Base-by-base conservation (phyloP, 2,329 filamentous ascomycete species). In the Rhynchosporium agropyri region DNA sequence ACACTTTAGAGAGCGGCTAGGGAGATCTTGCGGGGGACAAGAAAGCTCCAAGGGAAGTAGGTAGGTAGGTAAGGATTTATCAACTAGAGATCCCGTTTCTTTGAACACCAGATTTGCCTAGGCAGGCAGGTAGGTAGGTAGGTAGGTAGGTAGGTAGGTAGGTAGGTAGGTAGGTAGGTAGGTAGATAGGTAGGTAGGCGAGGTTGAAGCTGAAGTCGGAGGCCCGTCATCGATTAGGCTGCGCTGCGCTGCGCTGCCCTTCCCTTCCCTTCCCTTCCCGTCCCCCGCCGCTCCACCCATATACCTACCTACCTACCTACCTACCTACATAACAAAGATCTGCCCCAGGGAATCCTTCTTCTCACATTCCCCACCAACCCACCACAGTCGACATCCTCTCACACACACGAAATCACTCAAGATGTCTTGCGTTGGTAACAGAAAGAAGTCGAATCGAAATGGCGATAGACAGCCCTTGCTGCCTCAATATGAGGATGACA, bases 401-500 rank as follows among this genome's bases (percentile, higher is more conserved):
- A 15, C 9, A 36, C 33, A 36, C 9, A 6, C 2, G 9, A 36
- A 2, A 5, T 36, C 33, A 5, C 5, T 36, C 33, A 74, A 73
- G 72, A 73, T 70, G 63, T 72, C 72, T 36, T 75, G 72, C 63
- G 72, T 72, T 51, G 72, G 72, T 50, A 71, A 68, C 26, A 68
- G 72, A 60, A 74, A 73, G 63, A 71, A 68, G 49, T 66, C 66
- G 29, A 62, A 58, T 29, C 60, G 54, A 43, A 64, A 69, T 63
- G 69, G 64, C 31, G 74, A 75, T 55, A 70, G 67, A 26, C 63
- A 92, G 72, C 92, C 92, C 66, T 82, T 97, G 62, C 86, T 97
- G 55, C 90, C 92, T 63, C 88, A 87, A 71, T 95, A 95, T 80
- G 81, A 87, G 71, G 89, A 96, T 76, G 91, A 95, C 71, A 96